A percentile compares a stretch with the other conserved stretches of the same genome.
phyloP scores from a whole-genome alignment of 2,329 filamentous ascomycete genomes.

The Fusarium sp. region DNA sequence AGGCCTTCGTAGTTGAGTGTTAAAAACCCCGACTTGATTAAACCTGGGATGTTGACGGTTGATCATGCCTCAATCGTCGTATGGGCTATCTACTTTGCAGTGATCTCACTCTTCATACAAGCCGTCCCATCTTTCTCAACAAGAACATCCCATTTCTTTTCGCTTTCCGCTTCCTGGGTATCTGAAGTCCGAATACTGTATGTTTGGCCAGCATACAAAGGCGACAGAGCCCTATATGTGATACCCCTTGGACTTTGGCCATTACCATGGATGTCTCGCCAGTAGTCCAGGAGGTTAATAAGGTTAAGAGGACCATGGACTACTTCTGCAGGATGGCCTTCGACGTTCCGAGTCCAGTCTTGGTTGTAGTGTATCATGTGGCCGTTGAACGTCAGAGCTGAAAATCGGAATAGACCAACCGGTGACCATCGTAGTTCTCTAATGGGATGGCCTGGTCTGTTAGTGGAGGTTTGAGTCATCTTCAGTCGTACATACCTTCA shows the following conservation, averaged over 20 bases:
- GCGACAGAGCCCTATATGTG: slow-evolving; percentile 76
- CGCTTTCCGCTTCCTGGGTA: slow-evolving; percentile 53
- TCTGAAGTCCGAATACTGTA: slow-evolving; percentile 71
- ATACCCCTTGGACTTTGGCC: slow-evolving; percentile 57
- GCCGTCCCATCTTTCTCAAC: slow-evolving; percentile 58
- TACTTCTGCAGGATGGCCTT: slow-evolving; percentile 78
- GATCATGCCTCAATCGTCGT: neutral
- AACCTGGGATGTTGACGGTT: neutral
- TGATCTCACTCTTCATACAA: slow-evolving; percentile 57
- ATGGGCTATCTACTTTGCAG: neutral
- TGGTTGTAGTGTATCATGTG: slow-evolving; percentile 88
- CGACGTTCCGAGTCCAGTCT: slow-evolving; percentile 71
- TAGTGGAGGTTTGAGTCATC: neutral
- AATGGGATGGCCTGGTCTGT: slow-evolving; percentile 36
- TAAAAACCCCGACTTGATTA: no score
- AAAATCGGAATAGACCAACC: slow-evolving; percentile 80
- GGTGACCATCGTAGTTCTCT: slow-evolving; percentile 60
- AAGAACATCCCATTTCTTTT: slow-evolving; percentile 58
- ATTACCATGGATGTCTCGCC: slow-evolving; percentile 63
- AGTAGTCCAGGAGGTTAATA: slow-evolving; percentile 78
- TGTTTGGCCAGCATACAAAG: slow-evolving; percentile 76
- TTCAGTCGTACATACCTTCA: slow-evolving; percentile 8
- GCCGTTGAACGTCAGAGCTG: slow-evolving; percentile 86
- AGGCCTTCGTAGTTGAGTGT: no score
- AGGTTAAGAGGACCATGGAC: slow-evolving; percentile 86